phyloP scores from a whole-genome alignment of 495 filamentous ascomycete species.

The Tuber microsphaerosporum region DNA sequence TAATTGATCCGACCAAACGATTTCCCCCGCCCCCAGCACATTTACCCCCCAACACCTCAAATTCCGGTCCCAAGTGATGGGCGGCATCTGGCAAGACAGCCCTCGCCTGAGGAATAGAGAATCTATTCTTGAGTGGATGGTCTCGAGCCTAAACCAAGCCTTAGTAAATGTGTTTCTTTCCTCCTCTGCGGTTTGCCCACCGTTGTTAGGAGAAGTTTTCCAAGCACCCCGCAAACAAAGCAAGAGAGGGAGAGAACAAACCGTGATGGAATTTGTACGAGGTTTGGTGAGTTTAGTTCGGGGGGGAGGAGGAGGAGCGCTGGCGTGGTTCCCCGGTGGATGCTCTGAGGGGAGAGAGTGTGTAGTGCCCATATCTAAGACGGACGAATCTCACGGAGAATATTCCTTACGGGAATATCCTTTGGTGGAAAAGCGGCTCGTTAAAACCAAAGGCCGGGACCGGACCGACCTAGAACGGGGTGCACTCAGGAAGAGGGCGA shows the following conservation, averaged over 20 bases:
- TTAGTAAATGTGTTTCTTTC: neutral
- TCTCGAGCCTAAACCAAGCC: neutral
- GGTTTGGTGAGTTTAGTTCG: conserved; percentile 35
- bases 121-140: neutral
- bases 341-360: conserved; percentile 28
- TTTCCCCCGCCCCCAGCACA: neutral
- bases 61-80: neutral
- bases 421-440: neutral
- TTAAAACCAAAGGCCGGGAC: conserved; percentile 1
- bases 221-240: conserved; percentile 4
- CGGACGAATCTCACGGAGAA: neutral
- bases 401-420: neutral
- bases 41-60: neutral
- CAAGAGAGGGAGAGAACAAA: conserved; percentile 12
- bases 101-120: neutral
- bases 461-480: neutral
- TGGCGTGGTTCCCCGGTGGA: conserved; percentile 14
- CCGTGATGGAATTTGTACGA: conserved; percentile 30
- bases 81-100: neutral
- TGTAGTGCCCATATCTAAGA: conserved; percentile 25
- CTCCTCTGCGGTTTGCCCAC: neutral
- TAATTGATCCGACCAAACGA: neutral
- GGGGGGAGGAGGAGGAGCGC: conserved; percentile 11
- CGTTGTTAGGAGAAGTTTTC: conserved; percentile 9
- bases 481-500: neutral